Base-by-base conservation (phyloP, 1,284 basidiomycete genomes). In the Sanguinoderma infundibulare region DNA sequence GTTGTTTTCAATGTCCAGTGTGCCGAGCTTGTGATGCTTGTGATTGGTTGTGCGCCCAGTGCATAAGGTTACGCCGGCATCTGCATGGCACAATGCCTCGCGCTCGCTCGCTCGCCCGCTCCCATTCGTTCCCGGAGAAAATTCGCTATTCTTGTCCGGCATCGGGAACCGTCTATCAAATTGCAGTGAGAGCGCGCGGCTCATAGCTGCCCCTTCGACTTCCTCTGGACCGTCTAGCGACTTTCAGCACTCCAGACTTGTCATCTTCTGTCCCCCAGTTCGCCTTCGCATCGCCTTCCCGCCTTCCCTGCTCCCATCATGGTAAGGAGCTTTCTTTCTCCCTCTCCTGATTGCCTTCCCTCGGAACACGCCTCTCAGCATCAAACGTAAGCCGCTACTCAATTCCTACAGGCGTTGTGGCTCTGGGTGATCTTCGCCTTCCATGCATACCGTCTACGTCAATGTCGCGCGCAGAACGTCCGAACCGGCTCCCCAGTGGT, bases 231-330 rank as follows among this genome's bases (percentile, higher is more conserved):
- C 58, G 65, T 55, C 62, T 64, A 66, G 65, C 59, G 60, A 35
- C 55, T 55, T 60, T 52, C 62, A 55, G 52, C 60, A 61, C 58
- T 64, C 65, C 58, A 58, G 65, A 38, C 60, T 62, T 66, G 65
- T 66, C 65, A 66, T 3, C 40, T 30, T 24, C 44, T 24, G 30
- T 22, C 42, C 42, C 15, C 54, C 35, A 34, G 40, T 39, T 17
- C 30, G 30, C 32, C n/a, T 42, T 34, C 53, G 38, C 42, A 44
- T 39, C 53, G 53, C 39, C n/a, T 44, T 44, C 49, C 36, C 34
- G 38, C 59, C 59, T 65, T 62, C 64, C 59, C 40, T 44, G 44
- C 36, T 20, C 52, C 53, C 52, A 30, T 49, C 61, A 49, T 40
- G 60, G 50, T 36, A 52, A 56, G 58, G n/a, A 39, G 24, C 35